Base-by-base conservation (phyloP, 345 rosid genomes). In the Ceriops decandra region DNA sequence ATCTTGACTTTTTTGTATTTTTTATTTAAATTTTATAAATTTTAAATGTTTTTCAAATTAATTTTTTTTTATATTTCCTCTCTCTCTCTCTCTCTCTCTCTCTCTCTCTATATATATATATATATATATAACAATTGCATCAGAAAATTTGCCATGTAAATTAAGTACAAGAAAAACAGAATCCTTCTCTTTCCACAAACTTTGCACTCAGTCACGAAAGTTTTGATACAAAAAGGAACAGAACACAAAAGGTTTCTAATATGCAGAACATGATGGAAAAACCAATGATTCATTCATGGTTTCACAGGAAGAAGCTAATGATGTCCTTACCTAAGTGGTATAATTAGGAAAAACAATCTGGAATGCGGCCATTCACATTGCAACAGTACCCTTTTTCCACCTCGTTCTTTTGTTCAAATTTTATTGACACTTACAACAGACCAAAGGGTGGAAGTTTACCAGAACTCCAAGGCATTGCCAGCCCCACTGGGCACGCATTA, bases 71-170 rank as follows among this genome's bases (percentile, higher is more conserved):
- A 24, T 24, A 24, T 24, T 24, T 24, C 26, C 26, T 24, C 26
- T 24, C 26, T 24, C 26, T 24, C 26, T 24, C 26, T 0, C 26
- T 24, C 26, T 24, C 26, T 24, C 26, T 24, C 26, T 24, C 26
- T 24, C 26, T 24, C 26, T 24, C 26, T 24, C 26, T 24, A 0
- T 24, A 0, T 0, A 0, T 30, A 2, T 30, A 30, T 30, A 54
- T 28, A n/a, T n/a, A 27, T 30, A 56, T 22, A 54, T 30, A 57
- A n/a, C 28, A 42, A 28, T n/a, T 27, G 24, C 47, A 30, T 59
- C 66, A 59, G 64, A 59, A 67, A 36, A 17, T 11, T 54, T 27
- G 27, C n/a, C 30, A 10, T 68, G 46, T 68, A 47, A 68, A 59
- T 59, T 21, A 30, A 27, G 20, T 51, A 13, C 19, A 42, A 15